Evolutionary conservation across 495 filamentous ascomycete species (phyloP), one percentile per base, ranked within the genome.

Genomic region (Umbilicaria muhlenbergii): DNA sequence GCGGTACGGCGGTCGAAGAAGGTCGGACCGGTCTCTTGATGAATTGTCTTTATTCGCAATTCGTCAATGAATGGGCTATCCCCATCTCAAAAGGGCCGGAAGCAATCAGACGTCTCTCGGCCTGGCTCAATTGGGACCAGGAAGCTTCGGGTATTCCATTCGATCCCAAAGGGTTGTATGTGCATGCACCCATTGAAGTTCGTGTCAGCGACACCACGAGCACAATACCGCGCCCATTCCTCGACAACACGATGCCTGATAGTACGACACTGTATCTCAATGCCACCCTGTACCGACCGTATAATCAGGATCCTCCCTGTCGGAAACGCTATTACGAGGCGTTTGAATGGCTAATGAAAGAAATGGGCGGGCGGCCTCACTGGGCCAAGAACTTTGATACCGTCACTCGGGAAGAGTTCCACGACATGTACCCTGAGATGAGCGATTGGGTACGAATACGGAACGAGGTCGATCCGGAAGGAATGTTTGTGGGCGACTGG

Each of bases 41-140:
- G 83, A 88, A 98, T 60, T 98, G 91, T 58, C 73, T 95, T 14
- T 98, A 92, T 63, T 86, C 80, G 16, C 91, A 98, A 58, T 92
- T 86, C 52, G 91, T 98, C 37, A 94, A 98, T 57, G 91, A 98
- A 57, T 98, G 91, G 91, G 88, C 89, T 4, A 72, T 98, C 39
- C 91, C 91, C 6, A 64, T 98, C n/a, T 62, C 75, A 50, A 79
- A 82, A 47, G 91, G 92, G 0, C 91, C 91, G 14, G 89, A 94
- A 58, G 86, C 88, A 3, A 77, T 98, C 24, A 71, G 62, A 21
- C 80, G 91, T 19, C 70, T 98, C 15, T 79, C 77, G 21, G 77
- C 81, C 24, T 98, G 91, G 91, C 65, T 98, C 39, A 73, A 89
- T 50, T 68, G 76, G 32, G 73, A 79, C 48, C 44, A 64, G 36